These are phyloP conservation scores for Dioszegia hungarica DNA, from an alignment of 768 basidiomycete species.

Conservation along the genomic window DNA sequence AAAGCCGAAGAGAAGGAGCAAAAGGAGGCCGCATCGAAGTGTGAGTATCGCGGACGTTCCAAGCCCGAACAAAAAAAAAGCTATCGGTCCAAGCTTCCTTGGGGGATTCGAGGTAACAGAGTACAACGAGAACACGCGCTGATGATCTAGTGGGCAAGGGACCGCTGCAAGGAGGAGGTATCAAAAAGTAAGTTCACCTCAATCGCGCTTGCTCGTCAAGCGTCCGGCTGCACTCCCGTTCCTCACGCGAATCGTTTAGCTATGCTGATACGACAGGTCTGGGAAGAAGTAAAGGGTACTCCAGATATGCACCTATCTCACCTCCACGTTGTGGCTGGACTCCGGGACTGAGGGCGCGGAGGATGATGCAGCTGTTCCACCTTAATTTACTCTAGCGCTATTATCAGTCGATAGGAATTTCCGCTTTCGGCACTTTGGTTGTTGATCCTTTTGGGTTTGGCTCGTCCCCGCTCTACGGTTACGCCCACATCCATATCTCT, in stretches of 20 bases:
- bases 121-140: constrained; percentile 3
- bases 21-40: constrained; percentile 1
- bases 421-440: not conserved
- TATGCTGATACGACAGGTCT: constrained; percentile 13
- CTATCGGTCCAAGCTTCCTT: too few species aligned
- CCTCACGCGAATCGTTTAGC: too few species aligned
- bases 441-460: too few species aligned
- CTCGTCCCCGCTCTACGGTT: too few species aligned
- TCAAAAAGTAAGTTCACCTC: constrained; percentile 38
- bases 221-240: too few species aligned
- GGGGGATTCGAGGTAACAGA: too few species aligned
- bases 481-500: too few species aligned
- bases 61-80: too few species aligned
- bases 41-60: not conserved
- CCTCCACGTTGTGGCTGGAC: too few species aligned
- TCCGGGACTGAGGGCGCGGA: too few species aligned
- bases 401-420: not conserved
- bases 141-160: constrained; percentile 16
- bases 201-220: too few species aligned
- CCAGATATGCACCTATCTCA: not conserved
- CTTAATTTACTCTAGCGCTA: not conserved
- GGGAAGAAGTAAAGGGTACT: constrained; percentile 26
- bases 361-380: too few species aligned
- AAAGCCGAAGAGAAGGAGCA: constrained; percentile 4
- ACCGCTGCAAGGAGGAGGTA: constrained; percentile 38